Base-by-base conservation (phyloP, 2,329 filamentous ascomycete genomes). In the Knufia petricola region DNA sequence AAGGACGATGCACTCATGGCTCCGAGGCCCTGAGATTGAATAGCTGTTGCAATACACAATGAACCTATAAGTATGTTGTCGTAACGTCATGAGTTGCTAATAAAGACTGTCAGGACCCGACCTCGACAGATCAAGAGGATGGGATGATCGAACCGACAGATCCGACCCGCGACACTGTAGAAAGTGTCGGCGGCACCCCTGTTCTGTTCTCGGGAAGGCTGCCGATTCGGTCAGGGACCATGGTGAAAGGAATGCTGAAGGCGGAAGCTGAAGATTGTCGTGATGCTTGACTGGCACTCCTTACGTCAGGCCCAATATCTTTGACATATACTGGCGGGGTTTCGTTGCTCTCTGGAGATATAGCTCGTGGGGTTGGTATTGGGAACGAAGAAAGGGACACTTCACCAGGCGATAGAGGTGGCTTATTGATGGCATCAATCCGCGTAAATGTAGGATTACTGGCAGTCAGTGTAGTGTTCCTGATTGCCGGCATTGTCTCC, bases 181-280 rank as follows among this genome's bases (percentile, higher is more conserved):
- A n/a, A n/a, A n/a, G n/a, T n/a, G n/a, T n/a, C n/a, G n/a, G n/a
- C n/a, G 43, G 17, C 13, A 46, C 30, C 10, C 30, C 30, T 12
- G 37, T 24, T 9, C 43, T 15, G 17, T 46, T 36, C 15, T 36
- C 32, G 2, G 32, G 43, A 9, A 46, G 32, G 21, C 43, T 46
- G 10, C 13, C 32, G 7, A 26, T 38, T 23, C 43, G 43, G 21
- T 20, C 21, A 2, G 43, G 43, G 4, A 46, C 43, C 43, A 46
- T 46, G 10, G 43, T 46, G 32, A 46, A 46, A 10, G 43, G 43
- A n/a, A 46, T 46, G 43, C 31, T 46, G 43, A 46, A 46, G 7
- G 43, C 43, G 19, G 43, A 36, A 2, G 43, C 31, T 17, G 43
- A 46, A 4, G 30, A 37, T 37, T 3, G 2, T 13, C 21, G 43